A percentile compares a stretch with the other conserved stretches of the same genome.
Conservation (phyloP, 495 filamentous ascomycete species). For the Penicillium atrosanguineum region DNA sequence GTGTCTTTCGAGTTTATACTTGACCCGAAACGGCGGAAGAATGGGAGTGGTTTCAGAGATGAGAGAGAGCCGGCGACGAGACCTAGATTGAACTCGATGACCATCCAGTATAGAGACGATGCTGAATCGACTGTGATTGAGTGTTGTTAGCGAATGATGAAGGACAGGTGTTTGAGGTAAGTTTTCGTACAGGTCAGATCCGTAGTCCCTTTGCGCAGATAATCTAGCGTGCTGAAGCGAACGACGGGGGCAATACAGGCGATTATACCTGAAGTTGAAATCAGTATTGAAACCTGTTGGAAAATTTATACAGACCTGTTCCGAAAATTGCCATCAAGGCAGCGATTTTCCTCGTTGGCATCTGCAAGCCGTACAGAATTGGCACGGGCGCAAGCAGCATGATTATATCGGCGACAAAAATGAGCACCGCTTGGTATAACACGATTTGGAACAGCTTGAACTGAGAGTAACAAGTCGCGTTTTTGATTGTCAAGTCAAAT, state of each 20-base stretch:
- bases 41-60: no score
- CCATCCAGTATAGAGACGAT: conserved; percentile 12
- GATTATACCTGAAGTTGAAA: conserved; percentile 2
- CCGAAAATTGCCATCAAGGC: conserved; percentile 12
- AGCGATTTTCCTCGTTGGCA: no score
- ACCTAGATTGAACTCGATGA: conserved; percentile 11
- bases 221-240: conserved; percentile 11
- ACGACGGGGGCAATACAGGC: conserved; percentile 13
- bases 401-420: no score
- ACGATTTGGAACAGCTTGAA: no score
- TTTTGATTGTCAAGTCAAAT: no score
- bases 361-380: no score
- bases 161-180: not conserved
- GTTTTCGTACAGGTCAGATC: conserved; percentile 8
- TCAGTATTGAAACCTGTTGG: not conserved
- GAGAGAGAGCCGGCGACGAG: no score
- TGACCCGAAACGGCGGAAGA: no score
- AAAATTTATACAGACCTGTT: not conserved
- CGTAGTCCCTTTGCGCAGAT: conserved; percentile 3
- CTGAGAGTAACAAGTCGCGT: no score
- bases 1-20: no score
- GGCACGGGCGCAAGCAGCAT: no score
- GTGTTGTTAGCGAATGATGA: not conserved
- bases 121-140: conserved; percentile 4
- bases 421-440: no score